Evolutionary conservation across 1,139 yeast genomes (phyloP).

Genomic region (Taphrina wiesneri): DNA sequence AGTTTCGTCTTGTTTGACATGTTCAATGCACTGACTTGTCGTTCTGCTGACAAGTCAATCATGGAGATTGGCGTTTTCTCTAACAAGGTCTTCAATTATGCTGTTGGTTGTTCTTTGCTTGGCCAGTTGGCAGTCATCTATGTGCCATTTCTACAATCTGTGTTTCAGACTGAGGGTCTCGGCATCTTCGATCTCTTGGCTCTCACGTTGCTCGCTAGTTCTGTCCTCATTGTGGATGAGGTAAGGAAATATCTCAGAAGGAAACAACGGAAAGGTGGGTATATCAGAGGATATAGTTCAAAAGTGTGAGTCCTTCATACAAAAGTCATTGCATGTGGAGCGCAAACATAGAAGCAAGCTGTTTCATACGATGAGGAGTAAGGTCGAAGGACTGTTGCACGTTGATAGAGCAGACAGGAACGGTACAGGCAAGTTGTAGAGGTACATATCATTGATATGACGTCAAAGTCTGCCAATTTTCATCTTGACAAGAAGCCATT

Average conservation of each 20-base stretch:
- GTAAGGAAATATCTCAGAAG: conserved; percentile 55
- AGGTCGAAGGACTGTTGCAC: no score
- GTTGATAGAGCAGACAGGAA: no score
- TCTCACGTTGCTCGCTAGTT: conserved; percentile 64
- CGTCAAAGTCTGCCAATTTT: background rate
- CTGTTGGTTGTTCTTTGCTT: conserved; percentile 81
- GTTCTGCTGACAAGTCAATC: conserved; percentile 79
- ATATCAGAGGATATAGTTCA: conserved; percentile 3
- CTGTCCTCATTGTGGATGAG: conserved; percentile 86
- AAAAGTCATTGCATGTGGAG: background rate
- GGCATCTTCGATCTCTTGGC: conserved; percentile 65
- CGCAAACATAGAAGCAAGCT: background rate
- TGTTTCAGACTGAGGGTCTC: conserved; percentile 92
- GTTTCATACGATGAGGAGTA: no score
- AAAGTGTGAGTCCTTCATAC: background rate
- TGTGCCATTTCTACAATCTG: conserved; percentile 82
- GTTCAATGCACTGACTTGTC: conserved; percentile 92
- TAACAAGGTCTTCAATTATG: conserved; percentile 87
- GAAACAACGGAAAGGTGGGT: background rate
- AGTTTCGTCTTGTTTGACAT: conserved; percentile 92
- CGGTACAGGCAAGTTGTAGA: background rate
- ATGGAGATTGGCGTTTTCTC: conserved; percentile 71
- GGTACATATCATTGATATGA: background rate
- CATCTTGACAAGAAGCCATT: background rate
- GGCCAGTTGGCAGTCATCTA: conserved; percentile 96